phyloP scores from a whole-genome alignment of 2,329 filamentous ascomycete genomes.

The Claviceps monticola region DNA sequence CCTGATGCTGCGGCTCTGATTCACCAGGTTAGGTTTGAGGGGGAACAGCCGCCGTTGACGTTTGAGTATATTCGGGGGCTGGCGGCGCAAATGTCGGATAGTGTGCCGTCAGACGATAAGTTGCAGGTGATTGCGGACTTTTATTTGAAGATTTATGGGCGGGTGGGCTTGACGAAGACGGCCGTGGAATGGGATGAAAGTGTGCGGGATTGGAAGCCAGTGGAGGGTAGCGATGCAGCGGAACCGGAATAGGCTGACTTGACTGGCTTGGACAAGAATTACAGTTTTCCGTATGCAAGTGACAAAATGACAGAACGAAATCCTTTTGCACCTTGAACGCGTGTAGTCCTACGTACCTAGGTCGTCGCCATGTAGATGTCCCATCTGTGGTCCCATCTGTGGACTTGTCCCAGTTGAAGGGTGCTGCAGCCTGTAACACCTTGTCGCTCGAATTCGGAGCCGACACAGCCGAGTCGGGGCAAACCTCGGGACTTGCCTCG shows the following conservation, averaged over 20 bases:
- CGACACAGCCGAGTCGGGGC: constrained; percentile 4
- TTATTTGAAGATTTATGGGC: constrained; percentile 7
- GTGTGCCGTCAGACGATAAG: constrained; percentile 5
- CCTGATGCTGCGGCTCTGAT: constrained; percentile 9
- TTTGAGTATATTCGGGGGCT: constrained; percentile 7
- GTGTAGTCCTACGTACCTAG: constrained; percentile 5
- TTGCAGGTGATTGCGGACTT: constrained; percentile 6
- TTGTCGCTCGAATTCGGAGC: constrained; percentile 2
- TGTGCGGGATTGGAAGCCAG: background rate
- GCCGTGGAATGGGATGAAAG: constrained; percentile 2
- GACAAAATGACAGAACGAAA: no score
- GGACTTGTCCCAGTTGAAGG: constrained; percentile 5
- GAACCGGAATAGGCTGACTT: no score
- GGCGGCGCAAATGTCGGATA: constrained; percentile 8
- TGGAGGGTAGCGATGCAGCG: background rate
- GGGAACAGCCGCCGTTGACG: constrained; percentile 5
- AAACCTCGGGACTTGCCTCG: background rate
- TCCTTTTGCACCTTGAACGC: background rate
- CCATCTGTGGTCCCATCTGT: constrained; percentile 5
- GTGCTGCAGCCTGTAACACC: background rate
- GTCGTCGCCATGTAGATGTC: constrained; percentile 7
- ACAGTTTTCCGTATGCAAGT: no score
- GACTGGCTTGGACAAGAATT: no score
- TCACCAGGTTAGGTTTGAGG: constrained; percentile 2
- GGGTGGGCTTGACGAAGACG: constrained; percentile 4